These are phyloP conservation scores for Lodderomyces metapsilosis DNA, from an alignment of 1,139 yeast species.

Conservation along the genomic window DNA sequence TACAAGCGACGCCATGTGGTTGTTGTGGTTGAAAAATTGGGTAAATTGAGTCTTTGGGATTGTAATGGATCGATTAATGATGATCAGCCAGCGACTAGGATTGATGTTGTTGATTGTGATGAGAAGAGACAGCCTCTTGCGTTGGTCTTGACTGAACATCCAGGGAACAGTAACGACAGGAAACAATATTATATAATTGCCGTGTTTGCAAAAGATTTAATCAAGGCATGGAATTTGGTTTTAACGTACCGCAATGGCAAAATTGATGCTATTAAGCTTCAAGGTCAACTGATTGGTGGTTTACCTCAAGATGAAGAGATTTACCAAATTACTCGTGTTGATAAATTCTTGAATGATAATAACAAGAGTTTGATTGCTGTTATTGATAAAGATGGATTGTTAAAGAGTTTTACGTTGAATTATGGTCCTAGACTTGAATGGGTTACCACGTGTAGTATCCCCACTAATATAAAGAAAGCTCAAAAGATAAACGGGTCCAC, in stretches of 20 bases:
- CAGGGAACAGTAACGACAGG: slow-evolving; percentile 6
- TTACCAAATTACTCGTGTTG: slow-evolving; percentile 57
- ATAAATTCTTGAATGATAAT: slow-evolving; percentile 35
- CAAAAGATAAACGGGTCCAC: slow-evolving; percentile 70
- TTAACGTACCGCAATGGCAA: slow-evolving; percentile 17
- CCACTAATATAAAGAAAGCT: slow-evolving; percentile 56
- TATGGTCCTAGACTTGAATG: slow-evolving; percentile 35
- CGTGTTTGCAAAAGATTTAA: slow-evolving; percentile 24
- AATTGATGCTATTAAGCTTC: slow-evolving; percentile 16
- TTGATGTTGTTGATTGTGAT: slow-evolving; percentile 16
- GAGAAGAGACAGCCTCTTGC: slow-evolving; percentile 24
- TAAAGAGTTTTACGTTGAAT: slow-evolving; percentile 39
- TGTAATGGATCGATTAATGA: slow-evolving; percentile 39
- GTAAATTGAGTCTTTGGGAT: slow-evolving; percentile 63
- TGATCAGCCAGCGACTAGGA: slow-evolving; percentile 28
- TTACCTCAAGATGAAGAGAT: slow-evolving; percentile 32
- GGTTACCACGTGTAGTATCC: slow-evolving; percentile 47
- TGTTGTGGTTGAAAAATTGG: slow-evolving; percentile 55
- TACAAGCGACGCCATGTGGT: slow-evolving; percentile 32
- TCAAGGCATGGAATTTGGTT: slow-evolving; percentile 30
- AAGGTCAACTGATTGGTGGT: slow-evolving; percentile 23
- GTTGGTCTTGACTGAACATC: slow-evolving; percentile 23
- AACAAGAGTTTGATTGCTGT: slow-evolving; percentile 56
- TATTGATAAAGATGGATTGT: slow-evolving; percentile 53
- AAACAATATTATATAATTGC: slow-evolving; percentile 25